phyloP scores from a whole-genome alignment of 352 stramenopile genomes.

The Phytophthora hybrid region DNA sequence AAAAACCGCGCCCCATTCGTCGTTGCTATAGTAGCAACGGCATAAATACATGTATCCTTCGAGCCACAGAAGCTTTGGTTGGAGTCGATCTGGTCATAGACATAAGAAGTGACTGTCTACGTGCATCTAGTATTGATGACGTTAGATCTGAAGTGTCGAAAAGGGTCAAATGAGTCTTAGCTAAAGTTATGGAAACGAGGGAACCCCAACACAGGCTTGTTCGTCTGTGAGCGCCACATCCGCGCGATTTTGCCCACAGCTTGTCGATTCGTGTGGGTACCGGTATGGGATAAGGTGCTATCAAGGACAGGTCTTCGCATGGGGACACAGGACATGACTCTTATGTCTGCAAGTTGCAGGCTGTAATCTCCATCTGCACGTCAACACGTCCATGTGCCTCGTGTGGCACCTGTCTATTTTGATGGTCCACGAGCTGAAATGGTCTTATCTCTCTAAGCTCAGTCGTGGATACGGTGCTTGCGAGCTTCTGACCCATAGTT shows the following conservation, averaged over 20 bases:
- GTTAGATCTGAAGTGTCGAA: too few relatives aligned
- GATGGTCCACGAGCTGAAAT: background rate
- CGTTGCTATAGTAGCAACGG: too few relatives aligned
- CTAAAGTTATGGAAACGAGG: too few relatives aligned
- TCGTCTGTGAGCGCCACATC: background rate
- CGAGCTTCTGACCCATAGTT: background rate
- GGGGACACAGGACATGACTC: background rate
- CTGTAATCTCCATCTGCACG: background rate
- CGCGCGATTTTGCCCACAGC: too few relatives aligned
- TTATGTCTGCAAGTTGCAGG: background rate
- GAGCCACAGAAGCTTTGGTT: too few relatives aligned
- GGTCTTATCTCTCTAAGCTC: background rate
- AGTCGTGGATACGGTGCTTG: background rate
- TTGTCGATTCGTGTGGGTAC: background rate
- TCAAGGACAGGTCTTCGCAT: background rate
- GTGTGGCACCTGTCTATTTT: background rate
- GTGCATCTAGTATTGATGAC: too few relatives aligned
- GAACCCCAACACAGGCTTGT: background rate
- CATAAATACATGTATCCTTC: too few relatives aligned
- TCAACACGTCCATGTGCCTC: background rate
- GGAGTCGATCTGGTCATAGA: too few relatives aligned
- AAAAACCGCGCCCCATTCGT: too few relatives aligned
- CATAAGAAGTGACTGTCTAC: too few relatives aligned
- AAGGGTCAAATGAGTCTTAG: too few relatives aligned
- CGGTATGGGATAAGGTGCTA: background rate